phyloP scores from a whole-genome alignment of 1,139 yeast genomes.

The Kurtzmaniella natalensis region DNA sequence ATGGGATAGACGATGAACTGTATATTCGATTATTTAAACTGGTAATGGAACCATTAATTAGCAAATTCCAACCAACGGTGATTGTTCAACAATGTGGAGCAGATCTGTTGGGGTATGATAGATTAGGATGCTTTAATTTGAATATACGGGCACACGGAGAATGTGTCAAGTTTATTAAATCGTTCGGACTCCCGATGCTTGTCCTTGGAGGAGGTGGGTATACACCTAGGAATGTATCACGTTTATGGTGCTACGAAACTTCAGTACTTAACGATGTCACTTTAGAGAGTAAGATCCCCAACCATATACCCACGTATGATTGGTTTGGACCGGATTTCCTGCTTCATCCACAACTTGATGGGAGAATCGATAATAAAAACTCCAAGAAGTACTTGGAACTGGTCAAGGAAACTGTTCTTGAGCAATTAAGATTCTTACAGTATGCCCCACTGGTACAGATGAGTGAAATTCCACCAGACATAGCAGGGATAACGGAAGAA shows the following conservation, averaged over 20 bases:
- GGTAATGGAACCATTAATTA: constrained; percentile 81
- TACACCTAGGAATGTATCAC: constrained; percentile 90
- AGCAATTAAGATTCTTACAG: constrained; percentile 74
- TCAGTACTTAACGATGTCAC: constrained; percentile 78
- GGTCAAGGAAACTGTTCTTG: constrained; percentile 70
- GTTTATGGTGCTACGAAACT: constrained; percentile 95
- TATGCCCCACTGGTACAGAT: constrained; percentile 95
- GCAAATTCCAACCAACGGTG: constrained; percentile 82
- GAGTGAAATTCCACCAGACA: constrained; percentile 85
- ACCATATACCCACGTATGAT: constrained; percentile 72
- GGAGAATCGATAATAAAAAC: constrained; percentile 84
- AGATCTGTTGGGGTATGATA: constrained; percentile 89
- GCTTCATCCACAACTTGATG: constrained; percentile 85
- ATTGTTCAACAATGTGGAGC: constrained; percentile 97
- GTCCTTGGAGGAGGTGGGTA: constrained; percentile 98
- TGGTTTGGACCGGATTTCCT: constrained; percentile 93
- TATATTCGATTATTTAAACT: constrained; percentile 75
- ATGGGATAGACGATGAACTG: constrained; percentile 93
- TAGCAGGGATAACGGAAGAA: constrained; percentile 60
- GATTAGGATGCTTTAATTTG: constrained; percentile 88
- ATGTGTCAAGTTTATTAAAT: constrained; percentile 81
- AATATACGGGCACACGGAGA: constrained; percentile 93
- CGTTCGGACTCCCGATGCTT: constrained; percentile 83
- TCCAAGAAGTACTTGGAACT: constrained; percentile 80
- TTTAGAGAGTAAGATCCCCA: constrained; percentile 72